phyloP scores from a whole-genome alignment of 768 basidiomycete species.

The Termitomyces sp. region DNA sequence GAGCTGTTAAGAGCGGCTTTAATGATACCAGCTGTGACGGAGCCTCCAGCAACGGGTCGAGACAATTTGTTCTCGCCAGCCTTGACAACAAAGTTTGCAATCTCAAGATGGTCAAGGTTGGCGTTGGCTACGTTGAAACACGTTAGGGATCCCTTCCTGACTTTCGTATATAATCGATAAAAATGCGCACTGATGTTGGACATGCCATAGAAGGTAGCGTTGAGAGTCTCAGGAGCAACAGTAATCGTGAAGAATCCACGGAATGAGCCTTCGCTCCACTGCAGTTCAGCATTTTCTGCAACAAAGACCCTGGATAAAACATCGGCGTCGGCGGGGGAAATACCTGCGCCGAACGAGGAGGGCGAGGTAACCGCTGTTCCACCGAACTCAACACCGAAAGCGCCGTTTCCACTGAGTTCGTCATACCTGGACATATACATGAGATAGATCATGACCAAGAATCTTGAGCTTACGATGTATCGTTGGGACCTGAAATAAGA shows the following conservation, averaged over 20 bases:
- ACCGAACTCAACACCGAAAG: not conserved
- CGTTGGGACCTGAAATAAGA: not conserved
- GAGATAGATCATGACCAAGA: not conserved
- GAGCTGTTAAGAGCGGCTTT: conserved; percentile 1
- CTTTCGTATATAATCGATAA: too few species aligned
- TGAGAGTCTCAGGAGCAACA: not conserved
- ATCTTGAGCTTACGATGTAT: not conserved
- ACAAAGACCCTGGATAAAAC: not conserved
- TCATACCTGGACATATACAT: not conserved
- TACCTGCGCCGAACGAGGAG: not conserved
- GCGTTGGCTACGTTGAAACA: not conserved
- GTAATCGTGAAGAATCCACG: conserved; percentile 1
- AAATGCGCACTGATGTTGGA: not conserved
- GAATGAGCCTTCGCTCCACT: conserved; percentile 1
- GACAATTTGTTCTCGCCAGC: conserved; percentile 9
- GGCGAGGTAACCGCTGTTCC: not conserved
- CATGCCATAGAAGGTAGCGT: conserved; percentile 1
- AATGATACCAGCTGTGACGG: conserved; percentile 6
- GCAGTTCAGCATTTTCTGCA: not conserved
- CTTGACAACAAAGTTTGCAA: conserved; percentile 7
- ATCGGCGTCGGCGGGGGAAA: not conserved
- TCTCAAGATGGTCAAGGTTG: conserved; percentile 1
- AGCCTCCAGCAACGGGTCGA: conserved; percentile 11
- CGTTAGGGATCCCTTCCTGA: not conserved
- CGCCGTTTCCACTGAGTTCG: not conserved